Evolutionary conservation across 2,329 filamentous ascomycete genomes (phyloP).

Genomic region (Whalleya microplaca): DNA sequence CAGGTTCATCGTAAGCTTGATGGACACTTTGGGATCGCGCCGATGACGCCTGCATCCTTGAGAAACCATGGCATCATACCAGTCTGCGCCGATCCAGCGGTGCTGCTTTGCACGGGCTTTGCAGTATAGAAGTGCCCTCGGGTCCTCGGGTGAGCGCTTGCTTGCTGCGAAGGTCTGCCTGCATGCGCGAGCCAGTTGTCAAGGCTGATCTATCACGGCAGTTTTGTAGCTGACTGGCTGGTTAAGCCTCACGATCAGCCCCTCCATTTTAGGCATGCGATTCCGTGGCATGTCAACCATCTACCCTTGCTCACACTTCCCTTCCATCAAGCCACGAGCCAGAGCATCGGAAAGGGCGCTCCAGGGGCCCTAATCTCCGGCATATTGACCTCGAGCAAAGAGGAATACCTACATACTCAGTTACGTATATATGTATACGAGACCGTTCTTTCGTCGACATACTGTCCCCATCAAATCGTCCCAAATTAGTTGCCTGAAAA

Average conservation of each 20-base stretch:
- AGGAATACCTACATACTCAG: background rate
- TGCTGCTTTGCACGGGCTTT: no score
- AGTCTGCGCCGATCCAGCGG: slow-evolving; percentile 18
- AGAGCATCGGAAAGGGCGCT: slow-evolving; percentile 24
- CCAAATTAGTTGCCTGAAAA: slow-evolving; percentile 24
- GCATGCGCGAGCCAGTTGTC: slow-evolving; percentile 27
- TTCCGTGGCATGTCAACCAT: slow-evolving; percentile 12
- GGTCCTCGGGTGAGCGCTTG: background rate
- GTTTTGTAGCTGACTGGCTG: slow-evolving; percentile 32
- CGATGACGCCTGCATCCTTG: slow-evolving; percentile 13
- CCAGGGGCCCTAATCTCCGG: slow-evolving; percentile 10
- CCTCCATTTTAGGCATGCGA: slow-evolving; percentile 24
- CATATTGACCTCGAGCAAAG: slow-evolving; percentile 16
- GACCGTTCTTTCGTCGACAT: slow-evolving; percentile 19
- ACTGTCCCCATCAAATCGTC: slow-evolving; percentile 16
- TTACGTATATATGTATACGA: background rate
- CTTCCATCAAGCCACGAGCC: slow-evolving; percentile 24
- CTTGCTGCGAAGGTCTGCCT: slow-evolving; percentile 16
- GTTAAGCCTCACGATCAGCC: slow-evolving; percentile 33
- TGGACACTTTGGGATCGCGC: background rate
- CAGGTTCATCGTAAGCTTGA: slow-evolving; percentile 11
- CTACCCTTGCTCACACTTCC: slow-evolving; percentile 9
- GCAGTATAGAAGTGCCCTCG: background rate
- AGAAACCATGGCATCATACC: slow-evolving; percentile 9
- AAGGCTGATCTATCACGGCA: slow-evolving; percentile 27